A percentile compares a stretch with the other conserved stretches of the same genome.
These are phyloP conservation scores for Aspergillus fructus DNA, from an alignment of 2,329 filamentous ascomycete genomes.

Conservation along the genomic window DNA sequence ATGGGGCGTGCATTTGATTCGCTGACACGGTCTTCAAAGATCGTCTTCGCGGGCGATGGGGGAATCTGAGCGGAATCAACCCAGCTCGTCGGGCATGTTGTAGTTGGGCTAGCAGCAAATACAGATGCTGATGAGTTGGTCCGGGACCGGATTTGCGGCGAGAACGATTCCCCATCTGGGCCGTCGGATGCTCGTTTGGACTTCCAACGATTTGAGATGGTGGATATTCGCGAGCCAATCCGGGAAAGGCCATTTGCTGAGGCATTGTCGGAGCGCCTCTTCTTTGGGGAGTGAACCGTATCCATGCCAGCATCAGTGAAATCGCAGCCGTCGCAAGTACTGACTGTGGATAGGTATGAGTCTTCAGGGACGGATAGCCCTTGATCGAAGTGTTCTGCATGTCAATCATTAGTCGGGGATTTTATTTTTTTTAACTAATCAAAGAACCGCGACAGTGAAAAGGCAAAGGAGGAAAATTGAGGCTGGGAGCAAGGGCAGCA, in stretches of 20 bases:
- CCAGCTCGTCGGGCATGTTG: slow-evolving; percentile 34
- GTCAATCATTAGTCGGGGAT: slow-evolving; percentile 11
- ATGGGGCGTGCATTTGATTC: slow-evolving; percentile 52
- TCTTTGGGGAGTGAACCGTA: slow-evolving; percentile 56
- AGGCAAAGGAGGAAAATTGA: slow-evolving; percentile 1
- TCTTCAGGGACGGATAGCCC: slow-evolving; percentile 30
- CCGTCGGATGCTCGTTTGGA: slow-evolving; percentile 38
- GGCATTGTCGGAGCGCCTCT: slow-evolving; percentile 52
- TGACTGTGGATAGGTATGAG: slow-evolving; percentile 28
- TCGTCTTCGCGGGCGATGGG: slow-evolving; percentile 63
- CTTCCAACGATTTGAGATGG: slow-evolving; percentile 58
- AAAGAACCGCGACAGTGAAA: slow-evolving; percentile 3
- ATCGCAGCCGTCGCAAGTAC: slow-evolving; percentile 37
- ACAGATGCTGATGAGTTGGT: slow-evolving; percentile 45
- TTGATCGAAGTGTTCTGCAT: slow-evolving; percentile 38
- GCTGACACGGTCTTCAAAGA: slow-evolving; percentile 55
- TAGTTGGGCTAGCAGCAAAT: slow-evolving; percentile 33
- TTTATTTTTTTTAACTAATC: not conserved
- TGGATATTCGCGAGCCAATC: slow-evolving; percentile 68
- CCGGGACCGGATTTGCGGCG: slow-evolving; percentile 39
- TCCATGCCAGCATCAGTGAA: slow-evolving; percentile 65
- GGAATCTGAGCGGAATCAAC: slow-evolving; percentile 54
- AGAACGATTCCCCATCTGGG: slow-evolving; percentile 28
- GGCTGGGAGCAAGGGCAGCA: slow-evolving; percentile 40
- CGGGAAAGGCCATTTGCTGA: slow-evolving; percentile 59